Evolutionary conservation across 2,329 filamentous ascomycete genomes (phyloP).

Genomic region (Phialophora expanda): DNA sequence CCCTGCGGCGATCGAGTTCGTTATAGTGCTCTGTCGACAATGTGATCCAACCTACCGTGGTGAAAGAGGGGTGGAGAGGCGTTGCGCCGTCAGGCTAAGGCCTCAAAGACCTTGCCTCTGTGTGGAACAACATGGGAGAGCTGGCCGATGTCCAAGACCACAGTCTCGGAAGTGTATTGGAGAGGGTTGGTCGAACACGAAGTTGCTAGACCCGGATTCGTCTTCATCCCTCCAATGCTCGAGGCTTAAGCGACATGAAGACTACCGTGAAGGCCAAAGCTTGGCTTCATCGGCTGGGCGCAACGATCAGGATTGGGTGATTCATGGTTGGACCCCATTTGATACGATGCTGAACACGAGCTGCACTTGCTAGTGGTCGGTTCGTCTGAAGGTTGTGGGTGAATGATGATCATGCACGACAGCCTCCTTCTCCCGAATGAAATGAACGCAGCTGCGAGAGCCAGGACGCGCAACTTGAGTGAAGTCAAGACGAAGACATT

Average conservation of each 20-base stretch:
- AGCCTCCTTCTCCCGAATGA: neutral
- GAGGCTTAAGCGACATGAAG: conserved; percentile 8
- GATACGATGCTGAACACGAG: conserved; percentile 24
- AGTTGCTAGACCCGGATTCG: conserved; percentile 5
- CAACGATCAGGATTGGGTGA: conserved; percentile 6
- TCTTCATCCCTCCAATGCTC: neutral
- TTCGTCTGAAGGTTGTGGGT: neutral
- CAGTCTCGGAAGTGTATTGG: conserved; percentile 3
- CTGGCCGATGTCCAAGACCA: conserved; percentile 3
- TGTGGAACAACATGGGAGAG: neutral
- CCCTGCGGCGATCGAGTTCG: conserved; percentile 14
- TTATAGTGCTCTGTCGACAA: neutral
- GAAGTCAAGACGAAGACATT: neutral
- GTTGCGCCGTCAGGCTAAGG: neutral
- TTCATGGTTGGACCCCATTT: conserved; percentile 11
- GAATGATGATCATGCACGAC: neutral
- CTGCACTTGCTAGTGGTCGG: neutral
- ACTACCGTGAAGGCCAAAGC: conserved; percentile 9
- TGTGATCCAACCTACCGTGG: neutral
- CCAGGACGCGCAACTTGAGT: neutral
- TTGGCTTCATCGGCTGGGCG: conserved; percentile 7
- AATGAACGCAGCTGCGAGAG: neutral
- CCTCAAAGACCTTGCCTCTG: neutral
- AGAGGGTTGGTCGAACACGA: conserved; percentile 10
- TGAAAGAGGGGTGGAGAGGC: neutral